Percentiles rank a stretch among this genome's conserved stretches.
Conservation (phyloP, 768 basidiomycete species). For the Tricholomella constricta region DNA sequence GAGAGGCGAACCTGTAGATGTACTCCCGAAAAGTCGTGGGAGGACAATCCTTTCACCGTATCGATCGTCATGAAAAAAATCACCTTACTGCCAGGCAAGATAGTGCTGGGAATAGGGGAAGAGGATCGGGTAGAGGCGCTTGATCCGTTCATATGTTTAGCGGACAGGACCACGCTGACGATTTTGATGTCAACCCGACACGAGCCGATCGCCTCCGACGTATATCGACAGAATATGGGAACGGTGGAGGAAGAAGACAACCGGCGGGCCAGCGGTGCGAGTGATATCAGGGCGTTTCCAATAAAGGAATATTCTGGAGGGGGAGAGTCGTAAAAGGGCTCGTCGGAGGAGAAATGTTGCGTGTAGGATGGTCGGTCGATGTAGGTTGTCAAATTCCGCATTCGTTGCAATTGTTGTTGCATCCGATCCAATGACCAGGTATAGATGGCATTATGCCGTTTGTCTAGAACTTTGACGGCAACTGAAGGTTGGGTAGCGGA, state of each 20-base stretch:
- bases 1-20: constrained; percentile 90
- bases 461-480: constrained; percentile 90
- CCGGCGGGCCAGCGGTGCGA: constrained; percentile 78
- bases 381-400: constrained; percentile 90
- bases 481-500: constrained; percentile 80
- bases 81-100: constrained; percentile 79
- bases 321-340: constrained; percentile 89
- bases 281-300: constrained; percentile 81
- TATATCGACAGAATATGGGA: constrained; percentile 93
- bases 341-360: constrained; percentile 90
- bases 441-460: constrained; percentile 83
- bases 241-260: constrained; percentile 74
- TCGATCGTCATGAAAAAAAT: constrained; percentile 86
- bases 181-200: constrained; percentile 87
- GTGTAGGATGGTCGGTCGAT: constrained; percentile 92
- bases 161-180: constrained; percentile 64
- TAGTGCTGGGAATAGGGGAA: constrained; percentile 67
- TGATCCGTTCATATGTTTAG: constrained; percentile 63
- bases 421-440: constrained; percentile 90
- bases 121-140: constrained; percentile 69
- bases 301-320: constrained; percentile 92
- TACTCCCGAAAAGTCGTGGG: constrained; percentile 83
- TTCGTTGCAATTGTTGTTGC: constrained; percentile 85
- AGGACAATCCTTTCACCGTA: constrained; percentile 83
- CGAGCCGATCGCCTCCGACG: constrained; percentile 93